A percentile compares a stretch with the other conserved stretches of the same genome.
These are phyloP conservation scores for Plasmodium fragile DNA, from an alignment of 169 alveolate genomes.

Conservation along the genomic window DNA sequence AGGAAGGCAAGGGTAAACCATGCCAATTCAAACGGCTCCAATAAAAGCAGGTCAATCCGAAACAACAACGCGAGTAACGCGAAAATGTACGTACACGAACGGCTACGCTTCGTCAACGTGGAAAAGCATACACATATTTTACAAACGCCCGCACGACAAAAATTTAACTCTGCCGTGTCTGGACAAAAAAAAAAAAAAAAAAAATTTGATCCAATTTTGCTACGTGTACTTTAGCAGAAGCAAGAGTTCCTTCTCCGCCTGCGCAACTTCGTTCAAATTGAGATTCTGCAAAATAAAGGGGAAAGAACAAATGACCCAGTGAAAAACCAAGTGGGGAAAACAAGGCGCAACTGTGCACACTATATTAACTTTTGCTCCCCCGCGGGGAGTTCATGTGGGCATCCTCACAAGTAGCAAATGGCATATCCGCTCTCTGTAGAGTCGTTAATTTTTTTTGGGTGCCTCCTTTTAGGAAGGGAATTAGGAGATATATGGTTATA, in stretches of 20 bases:
- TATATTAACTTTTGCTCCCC: not conserved
- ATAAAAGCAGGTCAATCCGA: not conserved
- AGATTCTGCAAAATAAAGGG: constrained; percentile 11
- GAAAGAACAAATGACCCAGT: not conserved
- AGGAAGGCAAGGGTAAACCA: not conserved
- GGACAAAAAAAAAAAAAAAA: not conserved
- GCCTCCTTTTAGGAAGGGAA: not conserved
- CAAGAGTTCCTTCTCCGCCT: constrained; percentile 52
- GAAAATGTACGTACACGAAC: constrained; percentile 1
- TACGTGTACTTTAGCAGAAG: constrained; percentile 38
- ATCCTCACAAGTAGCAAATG: not conserved
- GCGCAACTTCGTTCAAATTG: constrained; percentile 31
- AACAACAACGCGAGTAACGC: not conserved
- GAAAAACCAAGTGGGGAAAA: not conserved
- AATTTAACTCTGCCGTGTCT: not conserved
- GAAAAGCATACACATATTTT: not conserved
- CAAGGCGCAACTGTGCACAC: not conserved
- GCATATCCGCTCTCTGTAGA: not conserved
- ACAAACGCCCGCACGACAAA: not conserved
- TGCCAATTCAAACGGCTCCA: not conserved
- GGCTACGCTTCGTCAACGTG: not conserved
- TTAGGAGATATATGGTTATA: not conserved
- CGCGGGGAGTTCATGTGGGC: not conserved
- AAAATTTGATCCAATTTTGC: not conserved
- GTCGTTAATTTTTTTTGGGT: not conserved